These are phyloP conservation scores for Apiospora hydei DNA, from an alignment of 2,329 filamentous ascomycete genomes.

Conservation along the genomic window DNA sequence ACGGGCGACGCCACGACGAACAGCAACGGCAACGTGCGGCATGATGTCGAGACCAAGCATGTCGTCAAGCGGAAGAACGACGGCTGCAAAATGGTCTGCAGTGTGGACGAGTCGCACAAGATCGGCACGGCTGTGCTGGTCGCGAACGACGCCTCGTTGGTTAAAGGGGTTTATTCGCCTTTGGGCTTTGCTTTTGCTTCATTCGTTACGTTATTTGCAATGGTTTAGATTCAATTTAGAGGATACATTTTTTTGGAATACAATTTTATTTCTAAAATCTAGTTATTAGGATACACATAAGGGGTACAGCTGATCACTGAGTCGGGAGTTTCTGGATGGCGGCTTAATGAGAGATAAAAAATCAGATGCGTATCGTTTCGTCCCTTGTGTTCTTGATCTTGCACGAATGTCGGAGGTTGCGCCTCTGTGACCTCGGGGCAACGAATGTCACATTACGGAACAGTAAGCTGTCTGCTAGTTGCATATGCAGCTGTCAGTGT, in stretches of 20 bases:
- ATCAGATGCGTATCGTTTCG: not conserved
- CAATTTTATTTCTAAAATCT: not conserved
- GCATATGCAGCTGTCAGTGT: not conserved
- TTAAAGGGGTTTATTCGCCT: not conserved
- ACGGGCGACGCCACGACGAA: constrained; percentile 35
- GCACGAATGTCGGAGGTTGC: not conserved
- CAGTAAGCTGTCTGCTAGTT: not conserved
- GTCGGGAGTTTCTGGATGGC: not conserved
- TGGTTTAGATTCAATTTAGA: not conserved
- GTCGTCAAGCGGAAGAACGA: not conserved
- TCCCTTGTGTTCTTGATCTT: not conserved
- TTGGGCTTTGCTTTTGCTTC: not conserved
- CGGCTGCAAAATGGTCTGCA: constrained; percentile 42
- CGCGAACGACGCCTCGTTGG: not conserved
- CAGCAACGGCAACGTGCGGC: constrained; percentile 25
- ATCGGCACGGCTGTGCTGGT: constrained; percentile 45
- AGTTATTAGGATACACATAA: not conserved
- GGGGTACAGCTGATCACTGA: not conserved
- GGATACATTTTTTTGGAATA: not conserved
- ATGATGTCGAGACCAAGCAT: not conserved
- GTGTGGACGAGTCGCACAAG: constrained; percentile 42
- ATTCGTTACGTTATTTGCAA: not conserved
- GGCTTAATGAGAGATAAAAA: not conserved
- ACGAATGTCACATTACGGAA: not conserved
- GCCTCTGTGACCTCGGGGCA: not conserved